Base-by-base conservation (phyloP, 768 basidiomycete species). In the Mycena pura region DNA sequence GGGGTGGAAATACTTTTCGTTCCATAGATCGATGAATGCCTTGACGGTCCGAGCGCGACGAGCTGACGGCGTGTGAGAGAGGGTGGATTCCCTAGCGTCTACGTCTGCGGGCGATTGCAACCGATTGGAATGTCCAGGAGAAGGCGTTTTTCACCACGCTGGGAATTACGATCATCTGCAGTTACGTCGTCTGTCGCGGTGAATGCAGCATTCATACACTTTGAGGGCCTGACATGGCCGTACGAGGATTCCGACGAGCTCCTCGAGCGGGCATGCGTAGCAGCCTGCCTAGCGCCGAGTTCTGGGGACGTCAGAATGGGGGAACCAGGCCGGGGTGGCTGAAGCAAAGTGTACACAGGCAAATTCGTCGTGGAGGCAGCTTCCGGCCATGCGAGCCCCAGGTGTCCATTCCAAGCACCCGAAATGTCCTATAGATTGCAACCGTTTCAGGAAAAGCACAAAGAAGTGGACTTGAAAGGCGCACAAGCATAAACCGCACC, bases 11-110 rank as follows among this genome's bases (percentile, higher is more conserved):
- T 65, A 65, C 3, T 52, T 46, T 13, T 54, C 34, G 40, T 65
- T 65, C 64, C 64, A 65, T 27, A 65, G 51, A 10, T 24, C 39
- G 34, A 65, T 31, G 31, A 65, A 58, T 15, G 57, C 60, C 28
- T 45, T 51, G 1, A 65, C 64, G n/a, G 31, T 52, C 6, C 49
- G 39, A 3, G 19, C 27, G 6, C 41, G 36, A 46, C 36, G 24
- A 4, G 14, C 21, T 21, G 57, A 10, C 5, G 17, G 6, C 14
- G 55, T 11, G 24, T 27, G 41, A 4, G 58, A 38, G 27, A 39
- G 27, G 17, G n/a, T 45, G 5, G 43, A 31, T 7, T 15, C 53
- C 24, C 10, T 32, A 32, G 13, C 21, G 27, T 52, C 44, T 24
- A 28, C 28, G 25, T 28, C 8, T 6, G 32, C 40, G 31, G 46